Base-by-base conservation (phyloP, 768 basidiomycete genomes). In the Dacryopinax spathularia region DNA sequence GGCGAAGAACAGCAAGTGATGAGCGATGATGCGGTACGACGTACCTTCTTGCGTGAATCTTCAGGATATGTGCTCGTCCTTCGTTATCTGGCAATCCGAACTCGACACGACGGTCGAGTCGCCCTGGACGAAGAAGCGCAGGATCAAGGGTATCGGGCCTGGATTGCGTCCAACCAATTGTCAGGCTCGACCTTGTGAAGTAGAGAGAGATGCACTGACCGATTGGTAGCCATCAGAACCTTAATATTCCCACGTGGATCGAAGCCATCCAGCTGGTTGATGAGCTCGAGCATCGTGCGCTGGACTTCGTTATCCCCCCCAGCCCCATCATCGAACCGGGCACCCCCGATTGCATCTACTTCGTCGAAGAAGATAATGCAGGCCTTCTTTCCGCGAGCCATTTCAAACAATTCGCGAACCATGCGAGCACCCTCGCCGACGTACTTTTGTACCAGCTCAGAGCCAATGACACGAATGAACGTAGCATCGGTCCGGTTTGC, bases 331-430 rank as follows among this genome's bases (percentile, higher is more conserved):
- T 98, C 96, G 70, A 95, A 96, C 60, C 96, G 84, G 18, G 96
- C 96, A 62, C 96, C 96, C 73, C 96, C 96, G 65, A 98, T 91
- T 48, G 96, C 96, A 69, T 98, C 96, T 15, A 99, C 85, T 79
- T 98, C 96, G 69, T 99, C 96, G 68, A 99, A 98, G 78, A 99
- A 99, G 71, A 99, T 97, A 72, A 99, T 98, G 71, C 96, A 98
- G 1, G 96, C 96, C 76, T 98, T 98, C 79, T 98, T 98, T 68
- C 87, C 87, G 66, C 96, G 83, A 33, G 96, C 96, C 95, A 98
- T 97, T 76, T 98, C 96, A 75, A 99, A 99, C 64, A 98, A 78
- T 72, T 98, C 96, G 59, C 96, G 86, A 18, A 99, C 94, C 96
- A 98, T 97, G 65, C 96, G 81, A 6, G 96, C 96, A 65, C 96